Base-by-base conservation (phyloP, 208 protist species). In the Porcisia hertigi region DNA sequence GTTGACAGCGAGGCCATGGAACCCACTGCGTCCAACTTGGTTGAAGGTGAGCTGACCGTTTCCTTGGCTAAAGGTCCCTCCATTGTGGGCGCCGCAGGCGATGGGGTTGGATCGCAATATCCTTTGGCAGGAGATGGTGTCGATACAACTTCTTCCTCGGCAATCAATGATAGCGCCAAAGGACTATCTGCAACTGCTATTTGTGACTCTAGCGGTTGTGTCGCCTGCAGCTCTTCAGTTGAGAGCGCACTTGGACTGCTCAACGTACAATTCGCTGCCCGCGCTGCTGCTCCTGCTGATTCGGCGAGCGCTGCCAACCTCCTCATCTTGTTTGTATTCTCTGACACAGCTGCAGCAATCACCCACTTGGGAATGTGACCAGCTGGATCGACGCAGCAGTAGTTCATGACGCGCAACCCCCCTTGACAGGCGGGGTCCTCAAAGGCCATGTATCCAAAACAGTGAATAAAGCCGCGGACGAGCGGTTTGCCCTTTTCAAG, bases 311-410 rank as follows among this genome's bases (percentile, higher is more conserved):
- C 25, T 39, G 60, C 57, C 11, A 86, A 74, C 23, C 41, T 76
- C 30, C 34, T 65, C 64, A 90, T 59, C 73, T 86, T 90, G 41
- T 79, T 64, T 1, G 73, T 79, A 59, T 87, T 81, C 34, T 82
- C 58, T 4, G 69, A 71, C 60, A 82, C 66, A 2, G 81, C 84
- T 1, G 86, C 76, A 1, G 73, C 66, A 2, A 80, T 71, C 9
- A 88, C 25, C 86, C 86, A 90, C 43, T 82, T 83, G 30, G 86
- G 83, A n/a, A 90, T 69, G n/a, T 65, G 73, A 25, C 86, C 86
- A 57, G 73, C 79, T 34, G 86, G 78, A 45, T 90, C 84, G 0
- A 88, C 86, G 54, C 86, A 90, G 79, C 77, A 84, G 53, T 82
- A 83, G 73, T 88, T 86, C 0, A 43, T 77, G 34, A 90, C 83